Conservation (phyloP, 306 rosid species). For the Hylodesmum podocarpum region DNA sequence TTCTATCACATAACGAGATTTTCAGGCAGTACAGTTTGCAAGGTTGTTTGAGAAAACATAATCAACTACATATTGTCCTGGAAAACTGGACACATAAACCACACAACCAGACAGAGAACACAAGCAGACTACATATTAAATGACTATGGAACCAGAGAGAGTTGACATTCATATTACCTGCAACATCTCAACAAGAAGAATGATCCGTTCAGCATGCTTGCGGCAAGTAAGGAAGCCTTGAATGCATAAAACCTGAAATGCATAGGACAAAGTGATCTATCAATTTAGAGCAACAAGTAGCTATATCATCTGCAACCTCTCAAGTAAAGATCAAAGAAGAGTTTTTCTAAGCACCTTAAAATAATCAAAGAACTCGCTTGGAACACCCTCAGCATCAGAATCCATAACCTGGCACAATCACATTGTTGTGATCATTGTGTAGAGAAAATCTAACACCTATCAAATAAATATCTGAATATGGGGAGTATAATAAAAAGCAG, state of each 20-base stretch:
- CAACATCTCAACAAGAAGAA: conserved; percentile 99
- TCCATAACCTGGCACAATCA: conserved; percentile 86
- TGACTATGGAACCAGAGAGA: conserved; percentile 10
- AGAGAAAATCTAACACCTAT: conserved; percentile 14
- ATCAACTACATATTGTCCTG: neutral
- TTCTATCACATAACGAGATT: conserved; percentile 17
- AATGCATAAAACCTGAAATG: conserved; percentile 91
- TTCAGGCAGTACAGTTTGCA: conserved; percentile 2
- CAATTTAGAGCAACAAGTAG: conserved; percentile 26
- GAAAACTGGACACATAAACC: conserved; percentile 1
- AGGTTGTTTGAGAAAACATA: conserved; percentile 6
- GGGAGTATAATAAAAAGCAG: conserved; percentile 11
- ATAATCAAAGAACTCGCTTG: conserved; percentile 98
- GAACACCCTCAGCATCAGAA: conserved; percentile 99
- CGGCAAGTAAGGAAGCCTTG: conserved; percentile 99
- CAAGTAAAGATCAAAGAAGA: conserved; percentile 14
- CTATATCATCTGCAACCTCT: conserved; percentile 3
- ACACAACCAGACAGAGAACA: conserved; percentile 2
- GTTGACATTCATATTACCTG: conserved; percentile 61
- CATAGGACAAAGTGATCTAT: conserved; percentile 20
- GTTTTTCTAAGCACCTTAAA: conserved; percentile 67
- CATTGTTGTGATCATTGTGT: conserved; percentile 16
- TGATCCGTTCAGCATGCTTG: conserved; percentile 97
- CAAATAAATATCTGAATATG: conserved; percentile 8
- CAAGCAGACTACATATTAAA: neutral